phyloP scores from a whole-genome alignment of 371 early-diverging fungal species.

The Thermomucor indicae-seudaticae region DNA sequence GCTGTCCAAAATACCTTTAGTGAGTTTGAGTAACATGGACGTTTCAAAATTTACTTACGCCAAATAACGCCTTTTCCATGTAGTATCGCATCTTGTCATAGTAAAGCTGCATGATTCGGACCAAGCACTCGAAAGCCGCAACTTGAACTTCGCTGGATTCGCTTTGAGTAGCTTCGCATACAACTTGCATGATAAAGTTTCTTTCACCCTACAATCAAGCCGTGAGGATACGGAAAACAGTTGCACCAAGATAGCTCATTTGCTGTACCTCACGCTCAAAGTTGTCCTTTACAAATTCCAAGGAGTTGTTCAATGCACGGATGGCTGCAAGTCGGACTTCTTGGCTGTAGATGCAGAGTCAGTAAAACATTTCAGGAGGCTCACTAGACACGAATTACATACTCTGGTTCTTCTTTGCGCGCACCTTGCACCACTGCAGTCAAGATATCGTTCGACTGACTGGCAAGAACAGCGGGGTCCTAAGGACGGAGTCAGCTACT shows the following conservation, averaged over 20 bases:
- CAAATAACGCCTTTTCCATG: constrained; percentile 91
- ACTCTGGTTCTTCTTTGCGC: constrained; percentile 79
- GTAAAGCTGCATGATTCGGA: constrained; percentile 91
- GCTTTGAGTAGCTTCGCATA: constrained; percentile 94
- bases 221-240: not conserved
- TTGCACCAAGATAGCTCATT: not conserved
- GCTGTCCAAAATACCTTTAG: constrained; percentile 25
- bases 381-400: constrained; percentile 7
- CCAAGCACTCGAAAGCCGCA: constrained; percentile 91
- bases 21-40: not conserved
- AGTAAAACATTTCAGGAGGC: not conserved
- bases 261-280: constrained; percentile 72
- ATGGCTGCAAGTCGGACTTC: constrained; percentile 86
- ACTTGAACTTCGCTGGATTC: constrained; percentile 69
- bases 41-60: constrained; percentile 42
- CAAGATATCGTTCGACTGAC: constrained; percentile 83
- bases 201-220: constrained; percentile 65
- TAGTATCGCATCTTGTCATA: constrained; percentile 92
- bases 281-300: constrained; percentile 88
- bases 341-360: constrained; percentile 40
- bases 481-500: constrained; percentile 17
- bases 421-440: constrained; percentile 93
- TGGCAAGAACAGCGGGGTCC: constrained; percentile 70
- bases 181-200: constrained; percentile 95
- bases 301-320: constrained; percentile 85